Conservation (phyloP, 441 rosid species). For the Pelargonium fulgidum region DNA sequence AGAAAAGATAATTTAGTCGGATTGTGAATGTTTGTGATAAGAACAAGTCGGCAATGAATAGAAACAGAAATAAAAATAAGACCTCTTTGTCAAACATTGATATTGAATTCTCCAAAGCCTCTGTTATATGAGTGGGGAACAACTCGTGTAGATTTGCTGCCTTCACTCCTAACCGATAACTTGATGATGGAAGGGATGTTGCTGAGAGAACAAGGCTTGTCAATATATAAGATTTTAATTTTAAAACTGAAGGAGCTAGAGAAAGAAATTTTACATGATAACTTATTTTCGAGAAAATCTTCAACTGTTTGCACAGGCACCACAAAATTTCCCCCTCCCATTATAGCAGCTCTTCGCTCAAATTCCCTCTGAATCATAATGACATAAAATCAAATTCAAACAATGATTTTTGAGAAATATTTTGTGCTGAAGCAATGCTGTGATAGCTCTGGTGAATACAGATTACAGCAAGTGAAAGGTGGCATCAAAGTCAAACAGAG, state of each 20-base stretch:
- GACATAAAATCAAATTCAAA: constrained; percentile 7
- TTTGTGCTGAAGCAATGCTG: constrained; percentile 3
- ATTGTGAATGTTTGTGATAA: background rate
- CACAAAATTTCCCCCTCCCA: constrained; percentile 81
- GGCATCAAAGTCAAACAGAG: background rate
- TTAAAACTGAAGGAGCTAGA: constrained; percentile 7
- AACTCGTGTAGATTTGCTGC: constrained; percentile 73
- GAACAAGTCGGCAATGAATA: background rate
- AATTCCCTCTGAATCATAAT: constrained; percentile 59
- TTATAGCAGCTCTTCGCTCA: constrained; percentile 70
- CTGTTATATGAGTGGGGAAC: constrained; percentile 62
- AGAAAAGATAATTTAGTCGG: constrained; percentile 7
- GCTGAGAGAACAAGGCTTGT: constrained; percentile 34
- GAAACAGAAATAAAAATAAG: constrained; percentile 7
- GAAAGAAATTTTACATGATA: constrained; percentile 44
- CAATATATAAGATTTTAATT: constrained; percentile 13
- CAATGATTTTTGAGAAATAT: constrained; percentile 15
- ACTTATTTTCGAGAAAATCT: constrained; percentile 64
- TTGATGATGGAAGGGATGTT: constrained; percentile 66
- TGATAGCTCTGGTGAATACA: background rate
- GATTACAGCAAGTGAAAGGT: background rate
- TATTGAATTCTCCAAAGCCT: constrained; percentile 63
- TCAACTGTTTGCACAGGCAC: constrained; percentile 80
- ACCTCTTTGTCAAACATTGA: constrained; percentile 78
- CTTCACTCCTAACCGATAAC: constrained; percentile 84